Base-by-base conservation (phyloP, 495 filamentous ascomycete genomes). In the Cercophora samala region DNA sequence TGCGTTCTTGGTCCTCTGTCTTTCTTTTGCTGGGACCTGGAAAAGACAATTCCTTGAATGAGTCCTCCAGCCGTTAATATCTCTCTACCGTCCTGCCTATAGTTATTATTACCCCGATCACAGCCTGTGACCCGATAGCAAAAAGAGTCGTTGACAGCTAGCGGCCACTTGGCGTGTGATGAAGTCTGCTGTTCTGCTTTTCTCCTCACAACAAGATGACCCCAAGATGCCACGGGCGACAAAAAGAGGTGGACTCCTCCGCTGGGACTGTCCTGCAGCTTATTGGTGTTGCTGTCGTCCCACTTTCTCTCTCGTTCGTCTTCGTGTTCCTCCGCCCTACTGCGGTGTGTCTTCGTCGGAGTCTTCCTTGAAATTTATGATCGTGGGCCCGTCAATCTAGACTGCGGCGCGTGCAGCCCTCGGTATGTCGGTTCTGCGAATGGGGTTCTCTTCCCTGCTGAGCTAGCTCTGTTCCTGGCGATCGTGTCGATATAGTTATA, bases 101-200 rank as follows among this genome's bases (percentile, higher is more conserved):
- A 68, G 58, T 69, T 64, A 62, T 69, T 64, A 62, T 69, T 63
- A 18, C 51, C 23, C 64, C 13, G 62, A 64, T 60, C 37, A 22
- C 64, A 60, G 52, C 51, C 58, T 64, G 68, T 64, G 52, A 73
- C 58, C 63, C 55, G 67, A 68, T 60, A 56, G 67, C 59, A 65
- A 66, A n/a, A 60, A 60, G 22, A 21, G 58, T 60, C 13, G 37
- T 60, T n/a, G 37, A n/a, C 62, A 67, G 62, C 60, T 76, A 73
- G 73, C 64, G 69, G 67, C 69, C 60, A 52, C 74, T 75, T 76
- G 73, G 74, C 73, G 68, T 70, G 72, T 68, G 69, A 68, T 66
- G 60, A 65, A 32, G 24, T 65, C 46, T 61, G 54, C 37, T 32
- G 65, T 56, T 46, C 23, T 26, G 55, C 52, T 32, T 52, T 55